phyloP scores from a whole-genome alignment of 164 flowering plant species.

The Magnolia sinica region DNA sequence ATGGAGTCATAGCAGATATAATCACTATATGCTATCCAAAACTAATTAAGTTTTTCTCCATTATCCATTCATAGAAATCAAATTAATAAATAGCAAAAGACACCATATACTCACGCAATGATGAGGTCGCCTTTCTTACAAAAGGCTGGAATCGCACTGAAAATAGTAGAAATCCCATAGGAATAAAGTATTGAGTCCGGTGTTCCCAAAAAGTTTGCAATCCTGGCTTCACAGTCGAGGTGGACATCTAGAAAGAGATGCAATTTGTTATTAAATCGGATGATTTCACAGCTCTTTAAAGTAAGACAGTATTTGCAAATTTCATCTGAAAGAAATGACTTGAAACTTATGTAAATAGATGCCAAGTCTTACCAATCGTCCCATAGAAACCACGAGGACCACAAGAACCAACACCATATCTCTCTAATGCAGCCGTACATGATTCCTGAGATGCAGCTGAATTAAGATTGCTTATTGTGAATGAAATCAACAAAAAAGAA shows the following conservation, averaged over 20 bases:
- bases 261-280: constrained; percentile 10
- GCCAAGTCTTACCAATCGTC: constrained; percentile 68
- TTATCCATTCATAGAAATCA: background rate
- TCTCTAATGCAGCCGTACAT: constrained; percentile 83
- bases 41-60: background rate
- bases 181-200: constrained; percentile 95
- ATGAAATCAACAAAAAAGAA: background rate
- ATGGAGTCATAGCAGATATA: background rate
- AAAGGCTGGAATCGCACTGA: constrained; percentile 96
- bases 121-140: constrained; percentile 91
- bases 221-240: constrained; percentile 95
- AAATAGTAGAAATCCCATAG: constrained; percentile 95
- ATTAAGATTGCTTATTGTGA: constrained; percentile 6
- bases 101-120: constrained; percentile 67
- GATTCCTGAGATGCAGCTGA: constrained; percentile 54
- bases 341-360: background rate
- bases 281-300: constrained; percentile 9
- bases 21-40: background rate
- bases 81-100: background rate
- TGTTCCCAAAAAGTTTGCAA: constrained; percentile 90
- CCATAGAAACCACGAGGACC: constrained; percentile 99
- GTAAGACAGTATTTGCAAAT: background rate
- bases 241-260: constrained; percentile 65
- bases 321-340: background rate
- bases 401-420: constrained; percentile 98